Conservation (phyloP, 331 rosid species). For the Quercus lobata region DNA sequence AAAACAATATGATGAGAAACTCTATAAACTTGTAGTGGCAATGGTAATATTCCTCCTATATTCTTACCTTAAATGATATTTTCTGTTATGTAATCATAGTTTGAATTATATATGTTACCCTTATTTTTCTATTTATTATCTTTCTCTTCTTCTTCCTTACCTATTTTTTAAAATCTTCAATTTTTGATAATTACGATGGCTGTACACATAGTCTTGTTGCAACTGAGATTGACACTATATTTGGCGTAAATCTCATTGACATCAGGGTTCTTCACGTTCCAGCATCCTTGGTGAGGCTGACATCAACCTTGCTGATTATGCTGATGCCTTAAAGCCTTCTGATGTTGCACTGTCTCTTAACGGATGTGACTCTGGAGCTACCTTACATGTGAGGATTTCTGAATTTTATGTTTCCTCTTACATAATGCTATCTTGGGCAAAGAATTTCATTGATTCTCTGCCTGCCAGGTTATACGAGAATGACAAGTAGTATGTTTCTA, state of each 20-base stretch:
- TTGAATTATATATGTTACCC: neutral
- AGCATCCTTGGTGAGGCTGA: conserved; percentile 90
- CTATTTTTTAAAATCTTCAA: neutral
- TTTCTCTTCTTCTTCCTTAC: neutral
- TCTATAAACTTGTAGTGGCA: conserved; percentile 81
- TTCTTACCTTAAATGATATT: conserved; percentile 4
- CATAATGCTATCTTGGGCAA: conserved; percentile 1
- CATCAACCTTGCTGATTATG: conserved; percentile 89
- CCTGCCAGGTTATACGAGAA: conserved; percentile 3
- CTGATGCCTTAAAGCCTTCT: conserved; percentile 88
- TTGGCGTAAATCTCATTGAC: conserved; percentile 30
- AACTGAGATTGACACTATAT: conserved; percentile 23
- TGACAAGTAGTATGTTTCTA: neutral
- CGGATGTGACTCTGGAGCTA: conserved; percentile 81
- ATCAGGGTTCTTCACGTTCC: conserved; percentile 92
- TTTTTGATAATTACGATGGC: conserved; percentile 3
- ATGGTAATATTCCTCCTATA: conserved; percentile 61
- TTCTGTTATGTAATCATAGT: neutral
- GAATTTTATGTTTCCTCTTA: conserved; percentile 18
- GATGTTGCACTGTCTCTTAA: conserved; percentile 65
- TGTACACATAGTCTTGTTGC: conserved; percentile 9
- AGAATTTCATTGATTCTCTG: conserved; percentile 4
- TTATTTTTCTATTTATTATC: neutral
- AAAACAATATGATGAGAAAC: conserved; percentile 81
- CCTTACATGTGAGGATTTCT: conserved; percentile 76